These are phyloP conservation scores for Globisporangium spinosum DNA, from an alignment of 352 stramenopile species.

Conservation along the genomic window DNA sequence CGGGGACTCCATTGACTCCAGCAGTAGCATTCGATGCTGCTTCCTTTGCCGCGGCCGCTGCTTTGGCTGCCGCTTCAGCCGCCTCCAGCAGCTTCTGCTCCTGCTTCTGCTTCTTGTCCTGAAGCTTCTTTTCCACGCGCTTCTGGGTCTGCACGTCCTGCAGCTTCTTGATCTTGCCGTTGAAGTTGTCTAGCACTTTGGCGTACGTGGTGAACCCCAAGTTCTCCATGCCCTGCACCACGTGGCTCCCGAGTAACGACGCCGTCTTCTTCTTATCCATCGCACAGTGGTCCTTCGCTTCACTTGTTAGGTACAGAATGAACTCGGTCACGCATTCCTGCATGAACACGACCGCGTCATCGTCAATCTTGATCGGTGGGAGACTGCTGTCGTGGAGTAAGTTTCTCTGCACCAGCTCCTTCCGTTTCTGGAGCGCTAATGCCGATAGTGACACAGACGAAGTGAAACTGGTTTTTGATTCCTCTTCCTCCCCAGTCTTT, in stretches of 20 bases:
- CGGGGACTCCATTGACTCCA: background rate
- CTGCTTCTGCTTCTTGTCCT: conserved; percentile 25
- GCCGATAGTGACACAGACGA: background rate
- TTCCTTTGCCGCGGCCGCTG: background rate
- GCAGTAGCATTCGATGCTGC: conserved; percentile 5
- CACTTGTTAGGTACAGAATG: conserved; percentile 76
- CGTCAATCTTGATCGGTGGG: conserved; percentile 60
- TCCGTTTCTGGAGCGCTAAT: conserved; percentile 8
- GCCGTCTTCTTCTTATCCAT: conserved; percentile 66
- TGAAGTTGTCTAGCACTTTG: conserved; percentile 51
- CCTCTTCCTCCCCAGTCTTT: conserved; percentile 6
- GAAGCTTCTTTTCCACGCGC: conserved; percentile 56
- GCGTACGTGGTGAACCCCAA: conserved; percentile 68
- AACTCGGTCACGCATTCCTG: conserved; percentile 87
- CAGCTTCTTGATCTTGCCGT: conserved; percentile 63
- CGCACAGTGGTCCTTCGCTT: conserved; percentile 61
- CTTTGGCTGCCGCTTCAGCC: conserved; percentile 15
- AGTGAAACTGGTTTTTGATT: background rate
- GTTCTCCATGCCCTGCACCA: conserved; percentile 66
- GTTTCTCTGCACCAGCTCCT: background rate
- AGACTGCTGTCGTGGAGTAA: conserved; percentile 9
- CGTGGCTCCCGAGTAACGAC: conserved; percentile 52
- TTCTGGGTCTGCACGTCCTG: conserved; percentile 56
- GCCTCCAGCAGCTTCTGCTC: conserved; percentile 25
- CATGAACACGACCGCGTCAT: conserved; percentile 75